Evolutionary conservation across 148 eudicot genomes (phyloP), one percentile per base, ranked within the genome.

Genomic region (Diospyros lotus): DNA sequence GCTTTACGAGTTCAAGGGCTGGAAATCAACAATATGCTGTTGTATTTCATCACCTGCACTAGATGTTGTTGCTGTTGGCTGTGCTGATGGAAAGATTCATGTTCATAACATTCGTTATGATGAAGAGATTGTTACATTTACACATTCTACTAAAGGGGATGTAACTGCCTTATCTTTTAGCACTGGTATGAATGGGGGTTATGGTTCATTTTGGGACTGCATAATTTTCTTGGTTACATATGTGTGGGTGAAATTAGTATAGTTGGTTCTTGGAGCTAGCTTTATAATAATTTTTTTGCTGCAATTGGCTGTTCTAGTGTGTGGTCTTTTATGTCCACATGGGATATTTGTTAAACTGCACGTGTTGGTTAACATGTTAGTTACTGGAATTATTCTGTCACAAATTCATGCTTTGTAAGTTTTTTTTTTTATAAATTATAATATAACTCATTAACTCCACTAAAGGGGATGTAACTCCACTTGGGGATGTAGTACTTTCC

Each of bases 11-110:
- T 93, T 96, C 81, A 93, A 88, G 69, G 91, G 96, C 62, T 96
- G 98, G 99, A 79, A 81, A 53, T 86, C 99, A 1, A 82, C 92
- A 40, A 85, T 93, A 67, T 74, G 81, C 64, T 96, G 93, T 78
- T 93, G 99, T 58, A 85, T 93, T 72, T 82, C 97, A 46, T 96
- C 99, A 9, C 99, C 99, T 12, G 99, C 99, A n/a, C 84, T 96
- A n/a, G 98, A 96, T 85, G 98, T 96, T 85, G 85, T 96, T 75
- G 99, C 98, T 46, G 86, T 93, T 71, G 99, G 98, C 51, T 96
- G 97, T 81, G 89, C 98, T 72, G 95, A 96, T 86, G 99, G 99
- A 78, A 93, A 87, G 72, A 87, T 96, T 82, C 99, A 93, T 80
- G 89, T 96, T n/a, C 98, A 91, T 76, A 93, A 96, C 73, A 81